Evolutionary conservation across 139 green algal genomes (phyloP).

Genomic region (Picocystis salinarum): DNA sequence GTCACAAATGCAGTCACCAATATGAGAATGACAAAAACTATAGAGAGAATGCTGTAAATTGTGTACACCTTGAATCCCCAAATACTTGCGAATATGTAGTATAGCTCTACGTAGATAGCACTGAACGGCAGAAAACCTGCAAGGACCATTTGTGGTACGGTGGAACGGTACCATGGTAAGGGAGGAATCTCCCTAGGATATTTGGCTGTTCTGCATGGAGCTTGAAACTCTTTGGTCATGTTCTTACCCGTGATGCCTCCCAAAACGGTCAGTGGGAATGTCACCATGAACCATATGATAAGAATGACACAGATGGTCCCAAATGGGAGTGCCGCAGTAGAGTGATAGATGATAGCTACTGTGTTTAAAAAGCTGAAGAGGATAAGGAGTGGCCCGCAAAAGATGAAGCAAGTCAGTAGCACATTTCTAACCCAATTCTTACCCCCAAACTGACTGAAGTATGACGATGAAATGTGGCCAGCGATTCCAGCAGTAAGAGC

Average conservation of each 20-base stretch:
- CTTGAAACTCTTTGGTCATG: slow-evolving; percentile 20
- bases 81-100: slow-evolving; percentile 50
- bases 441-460: slow-evolving; percentile 73
- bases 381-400: slow-evolving; percentile 56
- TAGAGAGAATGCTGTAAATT: slow-evolving; percentile 43
- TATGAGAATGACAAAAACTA: slow-evolving; percentile 43
- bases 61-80: slow-evolving; percentile 59
- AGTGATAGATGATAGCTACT: slow-evolving; percentile 42
- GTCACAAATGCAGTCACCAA: slow-evolving; percentile 43
- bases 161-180: slow-evolving; percentile 31
- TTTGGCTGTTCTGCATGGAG: slow-evolving; percentile 32
- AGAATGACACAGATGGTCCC: slow-evolving; percentile 70
- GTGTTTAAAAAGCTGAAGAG: slow-evolving; percentile 59
- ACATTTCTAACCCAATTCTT: slow-evolving; percentile 45
- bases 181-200: slow-evolving; percentile 32
- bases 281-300: slow-evolving; percentile 59
- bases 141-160: slow-evolving; percentile 33
- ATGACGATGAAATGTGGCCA: slow-evolving; percentile 57
- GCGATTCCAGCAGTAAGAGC: slow-evolving; percentile 35
- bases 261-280: slow-evolving; percentile 24
- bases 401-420: slow-evolving; percentile 42
- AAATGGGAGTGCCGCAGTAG: slow-evolving; percentile 49
- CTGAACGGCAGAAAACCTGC: slow-evolving; percentile 51
- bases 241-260: slow-evolving; percentile 22
- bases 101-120: slow-evolving; percentile 55